Evolutionary conservation across 1,284 basidiomycete genomes (phyloP), one percentile per base, ranked within the genome.

Genomic region (Wolfiporia cocos): DNA sequence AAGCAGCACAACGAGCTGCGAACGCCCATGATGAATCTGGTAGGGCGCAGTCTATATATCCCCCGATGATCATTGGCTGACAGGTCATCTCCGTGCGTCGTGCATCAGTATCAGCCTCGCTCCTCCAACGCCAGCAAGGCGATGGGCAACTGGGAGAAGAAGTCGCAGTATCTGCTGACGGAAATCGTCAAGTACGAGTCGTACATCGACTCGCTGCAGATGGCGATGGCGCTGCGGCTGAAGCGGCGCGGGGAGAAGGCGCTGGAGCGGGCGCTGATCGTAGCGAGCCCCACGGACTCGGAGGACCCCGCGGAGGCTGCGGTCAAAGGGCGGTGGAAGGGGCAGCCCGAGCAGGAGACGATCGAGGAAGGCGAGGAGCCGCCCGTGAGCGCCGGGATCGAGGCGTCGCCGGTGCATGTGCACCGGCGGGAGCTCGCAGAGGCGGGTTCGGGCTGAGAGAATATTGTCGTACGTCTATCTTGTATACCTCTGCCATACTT

Each of bases 121-220:
- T 82, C 86, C n/a, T 63, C 75, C 19, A 92, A 89, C 53, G 73
- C 78, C 1, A 57, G 69, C 48, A 96, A 86, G 62, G 86, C 95
- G 0, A 71, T 81, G 50, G 75, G 75, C 41, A 99, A 99, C 61
- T 99, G 94, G 92, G 87, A 92, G 61, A 84, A 83, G 55, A 93
- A 90, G 60, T 90, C 86, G 6, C 82, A 89, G 56, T 90, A 91
- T 61, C 68, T 98, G 33, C 71, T 94, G 42, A 80, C 85, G 12
- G 95, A 99, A 66, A 89, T 92, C 37, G 87, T 92, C 60, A 98
- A 98, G 62, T 99, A 96, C 64, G 83, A 92, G 41, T 87, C 86
- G n/a, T 99, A 99, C 63, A 83, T 93, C 46, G 92, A 96, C 49
- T 87, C 88, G 5, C 70, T 99, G 21, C 78, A 85, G 57, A 65